Base-by-base conservation (phyloP, 768 basidiomycete genomes). In the Pleurotus giganteus region DNA sequence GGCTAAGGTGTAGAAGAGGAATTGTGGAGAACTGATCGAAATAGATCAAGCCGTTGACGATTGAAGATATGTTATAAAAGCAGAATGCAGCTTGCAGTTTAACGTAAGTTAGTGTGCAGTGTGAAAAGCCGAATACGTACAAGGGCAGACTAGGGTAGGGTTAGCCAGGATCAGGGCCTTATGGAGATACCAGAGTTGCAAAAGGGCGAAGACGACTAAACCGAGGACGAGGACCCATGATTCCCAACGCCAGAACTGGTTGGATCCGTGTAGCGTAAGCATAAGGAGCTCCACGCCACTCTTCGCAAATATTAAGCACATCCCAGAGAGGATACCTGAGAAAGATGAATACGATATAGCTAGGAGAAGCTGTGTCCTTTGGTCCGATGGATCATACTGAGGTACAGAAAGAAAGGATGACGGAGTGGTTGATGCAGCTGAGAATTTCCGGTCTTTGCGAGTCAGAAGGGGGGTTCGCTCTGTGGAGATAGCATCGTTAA, bases 241-340 rank as follows among this genome's bases (percentile, higher is more conserved):
- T 69, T 91, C 80, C 89, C 89, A 91, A 51, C 84, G 73, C 81
- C 83, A 86, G 63, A 90, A 92, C 69, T 94, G 91, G 62, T 91
- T 91, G 31, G 85, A 67, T 6, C 89, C 89, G 4, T 78, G 70
- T 23, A 93, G 58, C 0, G 92, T 93, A 29, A 94, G 72, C 55
- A 98, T 72, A 6, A 96, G 75, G 7, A 98, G 75, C 69, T 96
- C 93, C 9, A 94, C 90, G 2, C 91, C 94, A 57, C 91, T 91
- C 74, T 98, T 98, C 13, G 94, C 94, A 59, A 96, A 91, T 13
- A 98, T 76, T 23, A 98, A 74, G 65, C 92, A 96, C 85, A 98
- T 89, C 21, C 94, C 94, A 3, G 88, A 91, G 24, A 96, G 74
- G 19, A 91, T 93, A 0, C 94, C 94, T 3, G 90, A 93, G 49